A percentile compares a stretch with the other conserved stretches of the same genome.
phyloP scores from a whole-genome alignment of 768 basidiomycete genomes.

The Psilocybe azurescens region DNA sequence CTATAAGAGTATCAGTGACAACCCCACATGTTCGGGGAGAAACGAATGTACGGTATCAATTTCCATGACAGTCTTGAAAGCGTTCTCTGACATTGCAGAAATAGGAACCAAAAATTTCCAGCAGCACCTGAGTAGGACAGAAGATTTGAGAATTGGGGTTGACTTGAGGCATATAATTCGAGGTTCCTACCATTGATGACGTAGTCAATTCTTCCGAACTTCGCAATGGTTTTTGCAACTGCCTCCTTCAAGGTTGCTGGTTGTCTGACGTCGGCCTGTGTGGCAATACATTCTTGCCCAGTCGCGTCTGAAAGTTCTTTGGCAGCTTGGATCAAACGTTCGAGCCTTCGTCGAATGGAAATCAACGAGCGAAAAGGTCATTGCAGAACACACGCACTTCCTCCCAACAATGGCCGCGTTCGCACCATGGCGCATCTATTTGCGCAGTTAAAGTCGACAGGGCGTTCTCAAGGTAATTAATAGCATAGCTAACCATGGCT shows the following conservation, averaged over 20 bases:
- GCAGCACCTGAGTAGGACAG: slow-evolving; percentile 70
- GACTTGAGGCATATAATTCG: neutral
- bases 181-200: slow-evolving; percentile 81
- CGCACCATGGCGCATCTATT: slow-evolving; percentile 84
- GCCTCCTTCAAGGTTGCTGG: slow-evolving; percentile 76
- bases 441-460: slow-evolving; percentile 15
- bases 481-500: slow-evolving; percentile 61
- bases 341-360: slow-evolving; percentile 51
- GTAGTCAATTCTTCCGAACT: slow-evolving; percentile 90
- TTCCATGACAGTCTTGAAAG: slow-evolving; percentile 90
- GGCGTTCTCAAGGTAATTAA: slow-evolving; percentile 10
- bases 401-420: slow-evolving; percentile 84
- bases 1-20: slow-evolving; percentile 38
- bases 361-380: neutral
- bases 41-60: slow-evolving; percentile 79
- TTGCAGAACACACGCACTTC: slow-evolving; percentile 58
- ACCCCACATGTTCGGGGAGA: neutral
- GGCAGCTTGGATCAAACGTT: slow-evolving; percentile 73
- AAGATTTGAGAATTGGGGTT: slow-evolving; percentile 2
- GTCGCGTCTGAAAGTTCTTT: slow-evolving; percentile 73
- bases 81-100: slow-evolving; percentile 83
- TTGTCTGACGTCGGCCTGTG: slow-evolving; percentile 84
- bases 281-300: slow-evolving; percentile 71
- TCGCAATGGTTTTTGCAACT: slow-evolving; percentile 72
- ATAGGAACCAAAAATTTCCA: slow-evolving; percentile 96